A percentile compares a stretch with the other conserved stretches of the same genome.
Evolutionary conservation across 2,329 filamentous ascomycete species (phyloP).

Genomic region (Fusarium sp.): DNA sequence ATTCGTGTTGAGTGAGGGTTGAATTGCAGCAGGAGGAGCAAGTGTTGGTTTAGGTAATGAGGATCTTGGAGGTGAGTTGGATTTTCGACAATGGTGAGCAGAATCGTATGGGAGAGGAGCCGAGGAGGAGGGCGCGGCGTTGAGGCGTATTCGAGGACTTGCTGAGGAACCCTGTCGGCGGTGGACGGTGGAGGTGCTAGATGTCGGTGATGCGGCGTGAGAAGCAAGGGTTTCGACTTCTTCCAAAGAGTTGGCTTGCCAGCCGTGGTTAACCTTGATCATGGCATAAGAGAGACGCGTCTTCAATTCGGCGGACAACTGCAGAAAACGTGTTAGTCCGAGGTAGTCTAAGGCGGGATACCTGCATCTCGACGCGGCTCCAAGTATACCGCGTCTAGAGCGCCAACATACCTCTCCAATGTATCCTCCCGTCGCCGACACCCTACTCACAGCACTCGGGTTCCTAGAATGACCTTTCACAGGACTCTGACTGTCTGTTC

Average conservation of each 20-base stretch:
- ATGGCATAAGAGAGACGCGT: conserved; percentile 92
- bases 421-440: conserved; percentile 72
- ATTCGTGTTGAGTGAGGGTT: conserved; percentile 56
- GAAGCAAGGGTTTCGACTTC: conserved; percentile 83
- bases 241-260: conserved; percentile 82
- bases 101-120: conserved; percentile 48
- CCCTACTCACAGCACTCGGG: conserved; percentile 73
- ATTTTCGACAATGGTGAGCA: conserved; percentile 43
- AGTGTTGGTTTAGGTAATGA: conserved; percentile 54
- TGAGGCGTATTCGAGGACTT: conserved; percentile 62
- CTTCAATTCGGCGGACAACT: conserved; percentile 84
- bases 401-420: conserved; percentile 78
- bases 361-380: background rate
- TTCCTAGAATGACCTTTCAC: conserved; percentile 75
- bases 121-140: conserved; percentile 40
- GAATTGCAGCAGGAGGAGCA: conserved; percentile 67
- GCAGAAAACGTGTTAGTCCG: conserved; percentile 35
- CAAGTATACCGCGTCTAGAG: background rate
- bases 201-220: conserved; percentile 72
- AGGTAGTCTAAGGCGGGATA: background rate
- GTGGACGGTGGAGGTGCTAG: conserved; percentile 68
- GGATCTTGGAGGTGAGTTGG: conserved; percentile 53
- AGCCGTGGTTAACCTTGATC: conserved; percentile 91
- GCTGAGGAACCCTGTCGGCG: conserved; percentile 63
- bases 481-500: conserved; percentile 58